Evolutionary conservation across 768 basidiomycete genomes (phyloP), one percentile per base, ranked within the genome.

Genomic region (Rhodotorula diobovata): DNA sequence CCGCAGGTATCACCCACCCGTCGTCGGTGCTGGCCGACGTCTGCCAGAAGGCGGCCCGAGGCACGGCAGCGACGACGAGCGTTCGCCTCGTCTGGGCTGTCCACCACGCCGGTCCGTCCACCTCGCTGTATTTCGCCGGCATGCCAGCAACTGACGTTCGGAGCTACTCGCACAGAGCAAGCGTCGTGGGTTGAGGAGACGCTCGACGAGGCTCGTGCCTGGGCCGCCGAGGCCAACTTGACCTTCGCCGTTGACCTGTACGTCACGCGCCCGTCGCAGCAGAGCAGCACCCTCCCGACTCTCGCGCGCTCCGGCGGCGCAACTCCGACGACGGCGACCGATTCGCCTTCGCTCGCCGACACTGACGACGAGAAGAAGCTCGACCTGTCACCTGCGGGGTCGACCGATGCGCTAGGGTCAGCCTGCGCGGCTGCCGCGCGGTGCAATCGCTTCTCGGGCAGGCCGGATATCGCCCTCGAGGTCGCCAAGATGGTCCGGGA

Each of bases 1-100:
- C 25, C 35, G 9, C 63, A 55, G 73, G 73, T 8, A 68, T 74
- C 63, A 74, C 73, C 11, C 73, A 74, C 45, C 62, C 63, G 4
- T 1, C 37, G 1, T 58, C 63, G 8, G 34, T 74, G 32, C 58
- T 70, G 41, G 55, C 56, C 28, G 45, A 55, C 8, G 51, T 61
- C 23, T 66, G 61, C 45, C 28, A 15, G 15, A 28, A 61, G 21
- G 73, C 66, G 1, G 41, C 37, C n/a, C 16, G 30, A 4, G n/a
- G 35, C 16, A 20, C 18, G 6, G 45, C 37, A 0, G 46, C 50
- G 34, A 63, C 68, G 2, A 53, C 46, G 41, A 39, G n/a, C 8
- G 46, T 73, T 56, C 67, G 63, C 56, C 65, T 71, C 20, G 30
- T 35, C 15, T 71, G 70, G 70, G 70, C 70, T 5, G 12, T 71